phyloP scores from a whole-genome alignment of 495 filamentous ascomycete genomes.

The Neurospora hispaniola region DNA sequence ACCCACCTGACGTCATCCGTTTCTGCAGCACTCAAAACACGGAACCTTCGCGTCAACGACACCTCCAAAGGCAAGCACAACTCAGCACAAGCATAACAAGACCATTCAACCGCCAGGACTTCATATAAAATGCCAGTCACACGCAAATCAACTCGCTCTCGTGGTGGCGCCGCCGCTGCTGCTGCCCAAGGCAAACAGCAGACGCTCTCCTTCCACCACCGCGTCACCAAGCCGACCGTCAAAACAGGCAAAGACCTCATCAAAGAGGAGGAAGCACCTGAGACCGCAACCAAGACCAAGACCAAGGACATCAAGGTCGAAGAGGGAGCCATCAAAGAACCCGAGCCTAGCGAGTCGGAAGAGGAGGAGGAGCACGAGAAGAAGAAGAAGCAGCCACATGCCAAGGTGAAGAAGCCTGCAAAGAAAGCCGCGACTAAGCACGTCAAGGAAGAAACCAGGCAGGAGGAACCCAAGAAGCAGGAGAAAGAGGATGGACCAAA shows the following conservation, averaged over 20 bases:
- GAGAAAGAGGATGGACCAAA: conserved; percentile 4
- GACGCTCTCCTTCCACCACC: conserved; percentile 64
- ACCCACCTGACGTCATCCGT: conserved; percentile 15
- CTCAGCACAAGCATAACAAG: not conserved
- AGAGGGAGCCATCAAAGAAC: not conserved
- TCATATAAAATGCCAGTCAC: conserved; percentile 53
- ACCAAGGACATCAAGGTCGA: not conserved
- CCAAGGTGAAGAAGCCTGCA: conserved; percentile 23
- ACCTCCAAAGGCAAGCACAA: not conserved
- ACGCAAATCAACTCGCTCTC: conserved; percentile 44
- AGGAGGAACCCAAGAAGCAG: not conserved
- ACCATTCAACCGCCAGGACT: not conserved
- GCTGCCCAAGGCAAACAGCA: conserved; percentile 38
- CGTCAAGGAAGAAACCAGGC: not conserved
- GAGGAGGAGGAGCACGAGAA: not conserved
- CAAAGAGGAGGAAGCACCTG: conserved; percentile 19
- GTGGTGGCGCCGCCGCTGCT: conserved; percentile 23
- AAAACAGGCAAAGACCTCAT: conserved; percentile 39
- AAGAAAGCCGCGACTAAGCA: conserved; percentile 19
- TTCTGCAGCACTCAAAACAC: not conserved
- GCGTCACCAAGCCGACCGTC: conserved; percentile 59
- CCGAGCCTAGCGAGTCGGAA: conserved; percentile 3
- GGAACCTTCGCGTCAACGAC: not conserved
- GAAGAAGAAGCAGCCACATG: conserved; percentile 7
- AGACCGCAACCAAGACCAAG: conserved; percentile 6